Base-by-base conservation (phyloP, 225 moss, liverwort and hornwort genomes). In the Physcomitrium patens region DNA sequence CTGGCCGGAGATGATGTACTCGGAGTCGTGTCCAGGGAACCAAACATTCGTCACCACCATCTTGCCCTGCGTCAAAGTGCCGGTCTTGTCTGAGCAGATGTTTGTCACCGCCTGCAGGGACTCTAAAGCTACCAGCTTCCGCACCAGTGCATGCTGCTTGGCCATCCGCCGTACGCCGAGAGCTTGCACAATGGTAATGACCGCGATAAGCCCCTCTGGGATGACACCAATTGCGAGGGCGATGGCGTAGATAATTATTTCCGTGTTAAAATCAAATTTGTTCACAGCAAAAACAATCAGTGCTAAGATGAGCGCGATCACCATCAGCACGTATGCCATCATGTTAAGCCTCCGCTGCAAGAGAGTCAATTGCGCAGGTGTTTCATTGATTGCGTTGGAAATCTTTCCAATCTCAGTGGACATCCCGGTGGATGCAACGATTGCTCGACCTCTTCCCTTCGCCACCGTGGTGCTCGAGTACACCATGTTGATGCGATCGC, bases 11-110 rank as follows among this genome's bases (percentile, higher is more conserved):
- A 84, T 50, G 12, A 7, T 55, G 57, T 84, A 84, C 71, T 75
- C 67, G 2, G 28, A 69, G 1, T 86, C 86, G 45, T 47, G 47
- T 9, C 58, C 80, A 12, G 78, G 78, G 18, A 83, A 12, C 83
- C 88, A 89, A 0, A 86, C 24, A 54, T 42, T 86, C 24, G 86
- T 89, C 43, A 86, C 75, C 44, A 78, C 82, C 88, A 89, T 86
- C 74, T 89, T 89, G 9, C 86, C 86, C 63, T 88, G 76, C 24
- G 88, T 89, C 68, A 86, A 64, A 2, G 86, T 86, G 8, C 88
- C 88, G 8, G 86, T 89, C 48, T 89, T 89, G 47, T 86, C 86
- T 16, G 86, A 89, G 74, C 86, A 89, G 45, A 89, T 86, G 52
- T 79, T 86, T 0, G 86, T 86, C 41, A 86, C 88, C 2, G 83